phyloP scores from a whole-genome alignment of 305 asterid species.

The Fraxinus paxiana region DNA sequence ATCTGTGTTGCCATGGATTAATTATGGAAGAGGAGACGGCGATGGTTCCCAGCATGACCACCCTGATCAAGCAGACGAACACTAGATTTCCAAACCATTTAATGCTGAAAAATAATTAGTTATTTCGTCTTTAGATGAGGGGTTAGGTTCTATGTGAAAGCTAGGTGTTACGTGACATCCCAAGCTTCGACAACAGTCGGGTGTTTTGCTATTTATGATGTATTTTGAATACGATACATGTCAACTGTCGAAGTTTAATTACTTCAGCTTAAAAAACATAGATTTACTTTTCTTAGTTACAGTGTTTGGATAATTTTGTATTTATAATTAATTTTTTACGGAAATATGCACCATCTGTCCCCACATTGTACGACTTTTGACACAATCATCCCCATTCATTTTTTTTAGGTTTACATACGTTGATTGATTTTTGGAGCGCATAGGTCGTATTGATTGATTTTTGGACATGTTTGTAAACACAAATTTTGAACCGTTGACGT shows the following conservation, averaged over 20 bases:
- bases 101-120: background rate
- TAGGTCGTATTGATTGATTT: background rate
- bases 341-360: background rate
- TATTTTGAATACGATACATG: background rate
- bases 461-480: background rate
- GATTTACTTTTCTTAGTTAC: background rate
- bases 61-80: constrained; percentile 39
- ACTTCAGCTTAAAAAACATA: background rate
- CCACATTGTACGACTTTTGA: background rate
- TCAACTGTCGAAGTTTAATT: background rate
- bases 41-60: constrained; percentile 37
- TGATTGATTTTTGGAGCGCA: background rate
- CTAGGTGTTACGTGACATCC: background rate
- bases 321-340: background rate
- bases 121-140: background rate
- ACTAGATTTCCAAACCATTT: constrained; percentile 19
- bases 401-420: background rate
- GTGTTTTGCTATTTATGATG: background rate
- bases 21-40: constrained; percentile 55
- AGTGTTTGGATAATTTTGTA: background rate
- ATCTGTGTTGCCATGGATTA: constrained; percentile 77
- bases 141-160: background rate
- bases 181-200: background rate
- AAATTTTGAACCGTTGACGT: background rate
- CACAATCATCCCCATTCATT: background rate